A percentile compares a stretch with the other conserved stretches of the same genome.
These are phyloP conservation scores for Fusarium verticillioides DNA, from an alignment of 2,329 filamentous ascomycete species.

Conservation along the genomic window DNA sequence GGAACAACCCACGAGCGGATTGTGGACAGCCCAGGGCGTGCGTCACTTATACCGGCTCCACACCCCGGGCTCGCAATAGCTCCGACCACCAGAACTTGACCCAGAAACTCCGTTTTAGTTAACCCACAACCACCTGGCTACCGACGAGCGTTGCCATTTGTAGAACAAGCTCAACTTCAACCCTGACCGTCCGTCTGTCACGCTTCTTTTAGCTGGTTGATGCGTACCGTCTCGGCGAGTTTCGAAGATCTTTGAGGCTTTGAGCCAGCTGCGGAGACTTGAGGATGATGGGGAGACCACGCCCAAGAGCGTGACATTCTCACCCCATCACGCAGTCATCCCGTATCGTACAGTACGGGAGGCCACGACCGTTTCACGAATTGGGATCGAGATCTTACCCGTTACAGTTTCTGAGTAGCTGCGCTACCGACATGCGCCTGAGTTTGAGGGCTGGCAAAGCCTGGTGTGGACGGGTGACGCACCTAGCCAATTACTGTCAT, in stretches of 20 bases:
- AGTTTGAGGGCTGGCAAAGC: slow-evolving; percentile 10
- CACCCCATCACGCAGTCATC: slow-evolving; percentile 21
- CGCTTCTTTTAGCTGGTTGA: slow-evolving; percentile 20
- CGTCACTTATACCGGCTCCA: slow-evolving; percentile 24
- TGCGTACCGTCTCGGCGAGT: slow-evolving; percentile 33
- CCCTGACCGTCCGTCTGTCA: slow-evolving; percentile 30
- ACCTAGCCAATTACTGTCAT: slow-evolving; percentile 18
- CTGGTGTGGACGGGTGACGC: slow-evolving; percentile 21
- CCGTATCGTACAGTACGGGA: slow-evolving; percentile 2
- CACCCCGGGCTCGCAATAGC: slow-evolving; percentile 29
- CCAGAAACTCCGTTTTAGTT: slow-evolving; percentile 28
- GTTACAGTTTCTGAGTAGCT: slow-evolving; percentile 27
- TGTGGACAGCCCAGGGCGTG: slow-evolving; percentile 14
- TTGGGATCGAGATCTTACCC: slow-evolving; percentile 46
- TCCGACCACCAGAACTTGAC: slow-evolving; percentile 31
- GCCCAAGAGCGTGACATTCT: slow-evolving; percentile 27
- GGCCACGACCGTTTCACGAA: slow-evolving; percentile 33
- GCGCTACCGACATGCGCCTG: slow-evolving; percentile 23
- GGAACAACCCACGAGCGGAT: slow-evolving; percentile 38
- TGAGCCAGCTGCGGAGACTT: slow-evolving; percentile 5
- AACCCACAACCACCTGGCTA: slow-evolving; percentile 32
- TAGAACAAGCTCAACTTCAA: slow-evolving; percentile 33
- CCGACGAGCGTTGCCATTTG: slow-evolving; percentile 35
- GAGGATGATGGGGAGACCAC: slow-evolving; percentile 23
- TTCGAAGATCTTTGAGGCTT: slow-evolving; percentile 9